Conservation (phyloP, 108 stramenopile genomes). For the Nannochloropsis gaditana region DNA sequence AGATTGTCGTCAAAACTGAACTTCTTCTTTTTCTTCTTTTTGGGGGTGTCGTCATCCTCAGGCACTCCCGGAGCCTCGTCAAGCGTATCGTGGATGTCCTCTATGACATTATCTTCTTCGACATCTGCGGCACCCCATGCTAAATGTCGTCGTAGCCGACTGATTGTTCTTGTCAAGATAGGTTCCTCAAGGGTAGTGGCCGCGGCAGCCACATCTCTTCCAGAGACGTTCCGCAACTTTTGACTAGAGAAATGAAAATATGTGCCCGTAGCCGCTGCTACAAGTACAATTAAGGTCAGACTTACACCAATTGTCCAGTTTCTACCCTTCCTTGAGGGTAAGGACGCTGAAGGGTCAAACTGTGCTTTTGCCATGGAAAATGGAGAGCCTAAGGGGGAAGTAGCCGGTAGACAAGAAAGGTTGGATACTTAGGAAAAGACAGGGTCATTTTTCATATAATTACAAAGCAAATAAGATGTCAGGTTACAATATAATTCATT, state of each 20-base stretch:
- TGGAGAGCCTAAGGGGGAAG: no score
- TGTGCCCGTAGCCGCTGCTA: background rate
- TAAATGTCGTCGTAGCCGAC: background rate
- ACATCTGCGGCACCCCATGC: background rate
- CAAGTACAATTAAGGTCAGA: background rate
- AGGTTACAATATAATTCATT: no score
- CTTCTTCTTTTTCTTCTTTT: constrained; percentile 12
- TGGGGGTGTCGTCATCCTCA: constrained; percentile 9
- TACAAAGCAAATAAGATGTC: no score
- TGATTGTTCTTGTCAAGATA: no score
- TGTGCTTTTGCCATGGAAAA: no score
- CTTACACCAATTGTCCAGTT: background rate
- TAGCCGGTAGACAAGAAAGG: no score
- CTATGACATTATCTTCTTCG: background rate
- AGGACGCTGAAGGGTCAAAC: no score
- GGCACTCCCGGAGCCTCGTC: background rate
- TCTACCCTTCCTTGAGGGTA: background rate
- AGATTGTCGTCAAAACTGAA: constrained; percentile 4
- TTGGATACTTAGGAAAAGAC: no score
- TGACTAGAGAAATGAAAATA: background rate
- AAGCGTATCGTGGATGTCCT: constrained; percentile 6
- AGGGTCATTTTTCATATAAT: no score
- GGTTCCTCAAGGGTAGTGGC: no score
- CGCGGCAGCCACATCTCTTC: no score
- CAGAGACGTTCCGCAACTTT: no score